A percentile compares a stretch with the other conserved stretches of the same genome.
Evolutionary conservation across 805 yeast species (phyloP).

Genomic region (Candida mattraensis): DNA sequence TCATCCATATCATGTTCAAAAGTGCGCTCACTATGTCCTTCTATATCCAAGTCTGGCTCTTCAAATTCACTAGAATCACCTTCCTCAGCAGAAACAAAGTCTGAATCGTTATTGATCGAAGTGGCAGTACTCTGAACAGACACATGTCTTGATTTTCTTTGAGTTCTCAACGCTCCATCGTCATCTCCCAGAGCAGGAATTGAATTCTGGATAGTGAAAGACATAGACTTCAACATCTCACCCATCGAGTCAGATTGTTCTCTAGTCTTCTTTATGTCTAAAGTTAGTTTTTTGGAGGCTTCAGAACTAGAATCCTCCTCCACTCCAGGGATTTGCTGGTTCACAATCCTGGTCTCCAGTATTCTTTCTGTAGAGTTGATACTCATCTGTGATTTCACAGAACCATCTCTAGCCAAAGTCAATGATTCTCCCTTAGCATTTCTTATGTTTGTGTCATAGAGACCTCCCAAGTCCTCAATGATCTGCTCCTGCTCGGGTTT

Average conservation of each 20-base stretch:
- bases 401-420: conserved; percentile 30
- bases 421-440: conserved; percentile 29
- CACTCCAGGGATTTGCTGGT: conserved; percentile 16
- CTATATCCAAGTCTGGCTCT: conserved; percentile 2
- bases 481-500: conserved; percentile 26
- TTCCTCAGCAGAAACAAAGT: conserved; percentile 35
- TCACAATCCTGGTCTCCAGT: conserved; percentile 23
- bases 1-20: conserved; percentile 14
- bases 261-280: conserved; percentile 1
- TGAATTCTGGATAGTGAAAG: conserved; percentile 16
- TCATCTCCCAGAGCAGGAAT: conserved; percentile 11
- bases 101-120: conserved; percentile 30
- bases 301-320: conserved; percentile 5
- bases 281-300: neutral
- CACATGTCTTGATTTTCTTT: conserved; percentile 17
- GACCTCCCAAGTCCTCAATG: conserved; percentile 31
- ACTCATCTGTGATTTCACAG: conserved; percentile 30
- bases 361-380: conserved; percentile 29
- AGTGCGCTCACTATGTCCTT: conserved; percentile 15
- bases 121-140: conserved; percentile 29
- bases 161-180: neutral
- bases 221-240: conserved; percentile 20
- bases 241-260: conserved; percentile 25
- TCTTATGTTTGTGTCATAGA: conserved; percentile 35
- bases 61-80: conserved; percentile 18